Conservation (phyloP, 805 yeast species). For the Naumovozyma castellii region DNA sequence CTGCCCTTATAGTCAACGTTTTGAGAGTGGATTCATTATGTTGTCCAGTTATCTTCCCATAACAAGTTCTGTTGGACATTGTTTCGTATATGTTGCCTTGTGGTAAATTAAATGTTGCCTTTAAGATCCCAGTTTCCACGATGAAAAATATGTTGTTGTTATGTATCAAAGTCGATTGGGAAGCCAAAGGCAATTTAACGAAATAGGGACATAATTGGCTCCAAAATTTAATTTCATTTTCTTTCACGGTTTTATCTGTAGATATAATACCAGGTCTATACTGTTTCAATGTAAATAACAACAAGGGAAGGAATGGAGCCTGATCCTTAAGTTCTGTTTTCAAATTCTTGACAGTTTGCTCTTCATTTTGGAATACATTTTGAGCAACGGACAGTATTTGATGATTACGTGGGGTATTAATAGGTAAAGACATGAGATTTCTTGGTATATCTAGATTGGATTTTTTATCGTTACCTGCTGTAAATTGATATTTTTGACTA, state of each 20-base stretch:
- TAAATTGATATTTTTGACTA: neutral
- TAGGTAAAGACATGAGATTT: slow-evolving; percentile 15
- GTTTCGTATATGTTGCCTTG: slow-evolving; percentile 36
- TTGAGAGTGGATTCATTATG: slow-evolving; percentile 17
- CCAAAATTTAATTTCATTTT: slow-evolving; percentile 52
- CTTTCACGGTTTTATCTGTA: slow-evolving; percentile 24
- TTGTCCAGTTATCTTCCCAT: slow-evolving; percentile 34
- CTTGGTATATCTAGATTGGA: neutral
- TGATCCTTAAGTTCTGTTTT: slow-evolving; percentile 11
- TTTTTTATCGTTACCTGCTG: neutral
- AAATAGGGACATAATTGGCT: slow-evolving; percentile 48
- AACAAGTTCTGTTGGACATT: slow-evolving; percentile 46
- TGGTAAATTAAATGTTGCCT: slow-evolving; percentile 42
- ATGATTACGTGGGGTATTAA: slow-evolving; percentile 35
- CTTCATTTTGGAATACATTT: slow-evolving; percentile 26
- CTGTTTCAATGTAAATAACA: slow-evolving; percentile 23
- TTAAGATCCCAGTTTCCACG: slow-evolving; percentile 48
- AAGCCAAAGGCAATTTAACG: slow-evolving; percentile 38
- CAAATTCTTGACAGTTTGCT: slow-evolving; percentile 15
- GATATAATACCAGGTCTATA: slow-evolving; percentile 23
- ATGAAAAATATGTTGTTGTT: slow-evolving; percentile 38
- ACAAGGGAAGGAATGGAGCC: slow-evolving; percentile 21
- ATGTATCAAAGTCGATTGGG: slow-evolving; percentile 36
- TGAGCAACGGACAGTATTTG: slow-evolving; percentile 35
- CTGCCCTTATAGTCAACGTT: slow-evolving; percentile 43